Percentiles rank a stretch among this genome's conserved stretches.
phyloP scores from a whole-genome alignment of 352 stramenopile genomes.

The Phytophthora rubi region DNA sequence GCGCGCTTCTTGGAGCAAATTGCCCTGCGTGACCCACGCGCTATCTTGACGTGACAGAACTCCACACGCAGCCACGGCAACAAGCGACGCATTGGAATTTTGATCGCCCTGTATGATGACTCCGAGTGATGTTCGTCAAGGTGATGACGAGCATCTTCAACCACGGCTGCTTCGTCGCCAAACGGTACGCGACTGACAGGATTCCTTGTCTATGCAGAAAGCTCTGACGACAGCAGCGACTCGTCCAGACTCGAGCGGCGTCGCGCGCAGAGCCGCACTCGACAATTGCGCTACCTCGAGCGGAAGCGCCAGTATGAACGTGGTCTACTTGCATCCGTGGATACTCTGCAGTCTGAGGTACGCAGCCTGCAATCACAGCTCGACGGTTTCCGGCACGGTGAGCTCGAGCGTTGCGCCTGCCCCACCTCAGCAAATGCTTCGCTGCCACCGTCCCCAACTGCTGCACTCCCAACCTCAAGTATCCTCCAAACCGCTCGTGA shows the following conservation, averaged over 20 bases:
- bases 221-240: not conserved
- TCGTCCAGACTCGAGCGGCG: conserved; percentile 7
- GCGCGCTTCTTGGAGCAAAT: conserved; percentile 8
- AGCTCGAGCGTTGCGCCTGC: not conserved
- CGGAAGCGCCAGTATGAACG: conserved; percentile 33
- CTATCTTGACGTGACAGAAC: conserved; percentile 6
- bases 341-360: conserved; percentile 21
- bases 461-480: not conserved
- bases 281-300: conserved; percentile 37
- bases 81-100: not conserved
- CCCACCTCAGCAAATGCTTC: not conserved
- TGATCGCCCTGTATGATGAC: not conserved
- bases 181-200: not conserved
- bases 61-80: conserved; percentile 2
- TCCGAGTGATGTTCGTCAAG: not conserved
- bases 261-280: conserved; percentile 20
- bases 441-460: not conserved
- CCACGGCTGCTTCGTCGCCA: not conserved
- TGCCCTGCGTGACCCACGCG: too few species aligned
- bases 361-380: conserved; percentile 8
- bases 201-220: not conserved
- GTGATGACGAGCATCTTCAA: not conserved
- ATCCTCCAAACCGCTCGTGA: conserved; percentile 14
- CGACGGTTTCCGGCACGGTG: not conserved
- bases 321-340: conserved; percentile 14